A percentile compares a stretch with the other conserved stretches of the same genome.
These are phyloP conservation scores for Fusarium floridanum DNA, from an alignment of 2,329 filamentous ascomycete species.

Conservation along the genomic window DNA sequence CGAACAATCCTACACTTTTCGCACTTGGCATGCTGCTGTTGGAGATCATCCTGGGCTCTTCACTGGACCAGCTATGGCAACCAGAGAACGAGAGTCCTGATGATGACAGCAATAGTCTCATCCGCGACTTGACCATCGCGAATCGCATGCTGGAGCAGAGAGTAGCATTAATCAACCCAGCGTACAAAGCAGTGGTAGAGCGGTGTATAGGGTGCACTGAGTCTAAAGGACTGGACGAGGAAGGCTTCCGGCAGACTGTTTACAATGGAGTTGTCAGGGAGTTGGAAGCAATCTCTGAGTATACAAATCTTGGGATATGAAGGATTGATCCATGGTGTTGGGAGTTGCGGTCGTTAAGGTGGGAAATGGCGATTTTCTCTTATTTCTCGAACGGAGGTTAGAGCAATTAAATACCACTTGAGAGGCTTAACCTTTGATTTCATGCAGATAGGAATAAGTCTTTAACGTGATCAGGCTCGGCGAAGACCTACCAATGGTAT, in stretches of 20 bases:
- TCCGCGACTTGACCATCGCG: background rate
- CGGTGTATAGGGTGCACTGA: conserved; percentile 24
- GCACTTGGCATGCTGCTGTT: conserved; percentile 25
- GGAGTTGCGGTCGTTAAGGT: too few relatives aligned
- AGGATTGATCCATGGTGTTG: too few relatives aligned
- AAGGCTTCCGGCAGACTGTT: conserved; percentile 17
- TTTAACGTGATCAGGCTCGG: too few relatives aligned
- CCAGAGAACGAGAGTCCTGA: background rate
- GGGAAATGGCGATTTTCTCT: too few relatives aligned
- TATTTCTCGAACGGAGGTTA: too few relatives aligned
- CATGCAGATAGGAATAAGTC: too few relatives aligned
- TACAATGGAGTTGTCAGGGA: conserved; percentile 22
- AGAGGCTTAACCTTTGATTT: too few relatives aligned
- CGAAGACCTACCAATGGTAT: too few relatives aligned
- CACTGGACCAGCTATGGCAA: conserved; percentile 10
- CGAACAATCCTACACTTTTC: conserved; percentile 16
- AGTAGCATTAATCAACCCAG: conserved; percentile 9
- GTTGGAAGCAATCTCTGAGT: conserved; percentile 18
- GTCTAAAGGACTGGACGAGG: conserved; percentile 14
- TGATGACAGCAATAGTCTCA: background rate
- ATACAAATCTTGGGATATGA: conserved; percentile 15
- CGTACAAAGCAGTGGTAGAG: conserved; percentile 18
- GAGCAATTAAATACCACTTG: too few relatives aligned
- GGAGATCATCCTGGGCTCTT: conserved; percentile 23
- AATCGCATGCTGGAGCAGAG: conserved; percentile 12